Percentiles rank a stretch among this genome's conserved stretches.
Conservation (phyloP, 2,329 filamentous ascomycete species). For the Celoporthe dispersa region DNA sequence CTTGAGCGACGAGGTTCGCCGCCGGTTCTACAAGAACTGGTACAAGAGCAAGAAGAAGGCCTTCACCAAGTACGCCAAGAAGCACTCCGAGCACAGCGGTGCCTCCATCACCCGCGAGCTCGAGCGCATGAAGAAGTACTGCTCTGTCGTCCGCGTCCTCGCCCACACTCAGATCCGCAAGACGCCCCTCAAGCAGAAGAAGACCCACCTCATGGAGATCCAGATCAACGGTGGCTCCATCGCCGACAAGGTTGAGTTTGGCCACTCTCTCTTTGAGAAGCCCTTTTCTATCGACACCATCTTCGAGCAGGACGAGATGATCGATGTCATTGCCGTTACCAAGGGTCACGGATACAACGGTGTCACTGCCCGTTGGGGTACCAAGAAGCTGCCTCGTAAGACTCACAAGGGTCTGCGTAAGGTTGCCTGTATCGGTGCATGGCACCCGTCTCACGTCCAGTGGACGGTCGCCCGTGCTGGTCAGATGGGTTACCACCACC, state of each 20-base stretch:
- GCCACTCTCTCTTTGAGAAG: constrained; percentile 98
- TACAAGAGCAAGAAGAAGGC: constrained; percentile 99
- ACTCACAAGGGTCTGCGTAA: constrained; percentile 99
- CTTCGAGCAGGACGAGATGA: constrained; percentile 99
- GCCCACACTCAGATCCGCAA: constrained; percentile 99
- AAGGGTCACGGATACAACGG: constrained; percentile 99
- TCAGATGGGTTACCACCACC: constrained; percentile 99
- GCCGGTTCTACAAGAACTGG: constrained; percentile 99
- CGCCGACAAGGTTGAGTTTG: constrained; percentile 96
- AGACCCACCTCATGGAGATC: constrained; percentile 99
- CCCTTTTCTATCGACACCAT: constrained; percentile 88
- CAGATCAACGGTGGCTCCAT: constrained; percentile 98
- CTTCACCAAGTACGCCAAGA: constrained; percentile 99
- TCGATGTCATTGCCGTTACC: constrained; percentile 98
- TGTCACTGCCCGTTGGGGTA: constrained; percentile 98
- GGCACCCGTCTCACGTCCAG: constrained; percentile 99
- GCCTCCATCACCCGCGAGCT: constrained; percentile 93
- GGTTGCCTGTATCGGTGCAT: constrained; percentile 99
- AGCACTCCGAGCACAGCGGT: constrained; percentile 93
- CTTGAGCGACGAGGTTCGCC: constrained; percentile 97
- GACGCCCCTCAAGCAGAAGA: constrained; percentile 99
- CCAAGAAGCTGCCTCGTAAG: constrained; percentile 99
- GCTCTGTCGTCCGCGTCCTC: constrained; percentile 97
- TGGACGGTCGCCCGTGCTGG: constrained; percentile 99
- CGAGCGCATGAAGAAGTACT: constrained; percentile 99